Percentiles rank a stretch among this genome's conserved stretches.
Evolutionary conservation across 352 stramenopile genomes (phyloP).

Genomic region (Phytophthora litchii): DNA sequence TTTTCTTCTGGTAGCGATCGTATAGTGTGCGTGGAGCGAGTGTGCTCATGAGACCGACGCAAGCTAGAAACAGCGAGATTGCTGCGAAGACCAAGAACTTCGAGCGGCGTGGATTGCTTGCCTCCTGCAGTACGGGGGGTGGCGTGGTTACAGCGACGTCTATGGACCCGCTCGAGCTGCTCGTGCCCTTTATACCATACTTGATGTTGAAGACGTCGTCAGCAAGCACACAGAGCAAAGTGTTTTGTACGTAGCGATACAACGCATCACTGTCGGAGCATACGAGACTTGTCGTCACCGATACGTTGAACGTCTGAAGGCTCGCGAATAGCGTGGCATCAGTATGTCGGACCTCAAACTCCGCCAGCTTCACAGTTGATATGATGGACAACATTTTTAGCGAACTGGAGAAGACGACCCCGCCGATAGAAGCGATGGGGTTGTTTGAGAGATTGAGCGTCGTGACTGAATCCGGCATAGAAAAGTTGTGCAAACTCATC

Average conservation of each 20-base stretch:
- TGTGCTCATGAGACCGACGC: conserved; percentile 30
- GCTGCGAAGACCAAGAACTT: conserved; percentile 41
- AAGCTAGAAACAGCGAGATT: conserved; percentile 22
- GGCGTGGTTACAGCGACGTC: conserved; percentile 1
- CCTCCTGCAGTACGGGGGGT: conserved; percentile 23
- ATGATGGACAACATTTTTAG: conserved; percentile 33
- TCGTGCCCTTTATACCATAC: conserved; percentile 24
- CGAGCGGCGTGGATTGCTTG: conserved; percentile 32
- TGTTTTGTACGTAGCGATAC: conserved; percentile 40
- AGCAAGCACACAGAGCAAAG: conserved; percentile 51
- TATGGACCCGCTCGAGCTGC: conserved; percentile 14
- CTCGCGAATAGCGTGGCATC: conserved; percentile 34
- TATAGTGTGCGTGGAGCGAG: conserved; percentile 28
- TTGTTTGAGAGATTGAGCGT: conserved; percentile 48
- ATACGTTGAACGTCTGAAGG: conserved; percentile 40
- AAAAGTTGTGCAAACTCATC: conserved; percentile 36
- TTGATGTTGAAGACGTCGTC: conserved; percentile 44
- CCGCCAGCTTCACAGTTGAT: conserved; percentile 29
- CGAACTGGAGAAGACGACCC: conserved; percentile 39
- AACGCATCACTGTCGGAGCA: conserved; percentile 43
- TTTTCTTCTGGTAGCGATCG: conserved; percentile 34
- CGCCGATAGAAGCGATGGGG: conserved; percentile 38
- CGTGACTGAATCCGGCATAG: conserved; percentile 34
- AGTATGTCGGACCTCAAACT: conserved; percentile 50
- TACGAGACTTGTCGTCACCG: conserved; percentile 32